A percentile compares a stretch with the other conserved stretches of the same genome.
phyloP scores from a whole-genome alignment of 495 filamentous ascomycete genomes.

The Evansstolkia leycettana region DNA sequence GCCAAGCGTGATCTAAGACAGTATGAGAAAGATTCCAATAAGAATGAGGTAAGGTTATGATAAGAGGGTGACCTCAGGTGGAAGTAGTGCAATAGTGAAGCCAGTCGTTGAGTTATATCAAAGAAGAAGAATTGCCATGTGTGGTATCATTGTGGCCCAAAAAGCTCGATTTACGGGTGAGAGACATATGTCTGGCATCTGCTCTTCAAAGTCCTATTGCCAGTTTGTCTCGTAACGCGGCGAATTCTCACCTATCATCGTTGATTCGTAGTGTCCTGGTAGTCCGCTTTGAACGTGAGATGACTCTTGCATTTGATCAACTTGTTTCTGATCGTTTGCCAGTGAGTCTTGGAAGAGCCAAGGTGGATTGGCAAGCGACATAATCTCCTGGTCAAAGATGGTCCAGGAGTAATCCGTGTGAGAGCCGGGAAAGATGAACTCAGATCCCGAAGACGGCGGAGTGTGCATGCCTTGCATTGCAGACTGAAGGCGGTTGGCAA shows the following conservation, averaged over 20 bases:
- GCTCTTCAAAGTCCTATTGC: not conserved
- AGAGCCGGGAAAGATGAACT: constrained; percentile 11
- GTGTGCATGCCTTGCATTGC: constrained; percentile 28
- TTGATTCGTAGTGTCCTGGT: not conserved
- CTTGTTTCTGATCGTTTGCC: not conserved
- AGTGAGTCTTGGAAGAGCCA: constrained; percentile 17
- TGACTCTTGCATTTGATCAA: not conserved
- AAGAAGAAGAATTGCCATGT: too few relatives aligned
- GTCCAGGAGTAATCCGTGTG: constrained; percentile 21
- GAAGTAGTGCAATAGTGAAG: too few relatives aligned
- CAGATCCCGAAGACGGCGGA: constrained; percentile 16
- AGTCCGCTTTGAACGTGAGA: not conserved
- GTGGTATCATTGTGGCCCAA: constrained; percentile 11
- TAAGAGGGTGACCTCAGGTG: too few relatives aligned
- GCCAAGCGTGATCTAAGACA: too few relatives aligned
- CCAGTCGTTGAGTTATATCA: too few relatives aligned
- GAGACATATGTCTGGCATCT: constrained; percentile 6
- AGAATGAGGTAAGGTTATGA: too few relatives aligned
- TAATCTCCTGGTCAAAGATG: constrained; percentile 28
- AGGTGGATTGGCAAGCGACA: constrained; percentile 20
- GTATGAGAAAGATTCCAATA: too few relatives aligned
- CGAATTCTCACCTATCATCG: not conserved
- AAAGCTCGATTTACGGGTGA: constrained; percentile 12
- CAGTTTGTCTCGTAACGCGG: not conserved
- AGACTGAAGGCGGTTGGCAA: constrained; percentile 21